phyloP scores from a whole-genome alignment of 2,329 filamentous ascomycete species.

The Trichoderma sp. region DNA sequence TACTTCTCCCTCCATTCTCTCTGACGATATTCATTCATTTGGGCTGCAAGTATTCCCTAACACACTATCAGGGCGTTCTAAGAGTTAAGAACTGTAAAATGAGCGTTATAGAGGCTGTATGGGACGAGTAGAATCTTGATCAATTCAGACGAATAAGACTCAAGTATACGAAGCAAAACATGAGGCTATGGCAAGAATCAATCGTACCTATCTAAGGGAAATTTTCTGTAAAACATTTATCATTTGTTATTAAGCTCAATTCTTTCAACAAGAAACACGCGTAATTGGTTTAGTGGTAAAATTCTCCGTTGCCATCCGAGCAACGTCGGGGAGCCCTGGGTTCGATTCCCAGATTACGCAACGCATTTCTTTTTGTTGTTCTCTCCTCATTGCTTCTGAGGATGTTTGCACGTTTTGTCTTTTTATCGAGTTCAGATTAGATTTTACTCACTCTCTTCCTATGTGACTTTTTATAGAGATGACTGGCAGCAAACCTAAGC shows the following conservation, averaged over 20 bases:
- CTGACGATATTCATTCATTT: not conserved
- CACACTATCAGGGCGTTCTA: constrained; percentile 43
- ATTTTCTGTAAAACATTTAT: no score
- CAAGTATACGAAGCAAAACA: not conserved
- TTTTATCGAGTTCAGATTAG: not conserved
- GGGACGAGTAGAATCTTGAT: constrained; percentile 41
- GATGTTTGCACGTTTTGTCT: not conserved
- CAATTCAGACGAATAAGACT: not conserved
- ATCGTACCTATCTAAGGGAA: not conserved
- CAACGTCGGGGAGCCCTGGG: constrained; percentile 42
- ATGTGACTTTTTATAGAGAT: no score
- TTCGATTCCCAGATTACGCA: constrained; percentile 40
- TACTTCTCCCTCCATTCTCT: not conserved
- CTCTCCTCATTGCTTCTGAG: not conserved
- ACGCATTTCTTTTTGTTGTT: not conserved
- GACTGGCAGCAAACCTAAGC: no score
- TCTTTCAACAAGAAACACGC: not conserved
- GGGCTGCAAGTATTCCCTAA: not conserved
- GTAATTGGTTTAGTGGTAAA: constrained; percentile 40
- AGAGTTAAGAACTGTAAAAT: constrained; percentile 50
- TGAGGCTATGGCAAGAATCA: not conserved
- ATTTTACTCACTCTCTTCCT: not conserved
- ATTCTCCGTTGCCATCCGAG: constrained; percentile 40
- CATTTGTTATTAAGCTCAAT: fast-evolving
- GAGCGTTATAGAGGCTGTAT: constrained; percentile 55